phyloP scores from a whole-genome alignment of 2,329 filamentous ascomycete genomes.

The Botrytis galanthina region DNA sequence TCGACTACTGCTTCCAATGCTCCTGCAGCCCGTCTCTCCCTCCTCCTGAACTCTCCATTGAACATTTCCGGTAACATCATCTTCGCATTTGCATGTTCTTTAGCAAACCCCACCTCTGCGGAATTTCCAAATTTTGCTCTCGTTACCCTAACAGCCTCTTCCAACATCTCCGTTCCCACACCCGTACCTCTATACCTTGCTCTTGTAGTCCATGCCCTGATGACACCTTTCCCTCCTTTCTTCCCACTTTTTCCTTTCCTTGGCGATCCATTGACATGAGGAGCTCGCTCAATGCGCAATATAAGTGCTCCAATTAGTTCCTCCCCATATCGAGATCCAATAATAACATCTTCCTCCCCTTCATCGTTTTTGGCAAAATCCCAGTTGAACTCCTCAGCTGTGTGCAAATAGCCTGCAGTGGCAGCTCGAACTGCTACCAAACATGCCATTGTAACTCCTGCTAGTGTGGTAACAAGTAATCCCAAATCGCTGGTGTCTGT shows the following conservation, averaged over 20 bases:
- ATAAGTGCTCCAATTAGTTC: constrained; percentile 71
- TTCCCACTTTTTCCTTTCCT: constrained; percentile 35
- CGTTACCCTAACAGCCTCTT: constrained; percentile 69
- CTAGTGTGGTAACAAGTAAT: constrained; percentile 55
- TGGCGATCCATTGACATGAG: constrained; percentile 27
- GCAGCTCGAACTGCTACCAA: constrained; percentile 60
- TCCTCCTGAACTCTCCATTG: constrained; percentile 57
- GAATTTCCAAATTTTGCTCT: constrained; percentile 67
- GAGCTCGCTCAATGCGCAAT: constrained; percentile 57
- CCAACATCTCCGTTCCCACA: constrained; percentile 68
- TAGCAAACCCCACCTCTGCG: constrained; percentile 68
- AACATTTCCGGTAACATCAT: constrained; percentile 62
- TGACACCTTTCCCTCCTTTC: constrained; percentile 63
- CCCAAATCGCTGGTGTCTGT: constrained; percentile 50
- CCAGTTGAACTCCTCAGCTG: constrained; percentile 36
- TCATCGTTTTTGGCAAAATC: constrained; percentile 32
- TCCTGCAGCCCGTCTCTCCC: constrained; percentile 57
- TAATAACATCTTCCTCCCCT: constrained; percentile 52
- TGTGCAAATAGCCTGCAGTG: constrained; percentile 54
- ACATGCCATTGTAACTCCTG: constrained; percentile 61
- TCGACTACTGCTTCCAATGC: constrained; percentile 52
- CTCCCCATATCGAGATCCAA: constrained; percentile 66
- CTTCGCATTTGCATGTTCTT: constrained; percentile 72
- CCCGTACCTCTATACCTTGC: constrained; percentile 68
- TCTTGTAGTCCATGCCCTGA: constrained; percentile 80